Percentiles rank a stretch among this genome's conserved stretches.
Conservation (phyloP, 2,329 filamentous ascomycete species). For the Colletotrichum australisinense region DNA sequence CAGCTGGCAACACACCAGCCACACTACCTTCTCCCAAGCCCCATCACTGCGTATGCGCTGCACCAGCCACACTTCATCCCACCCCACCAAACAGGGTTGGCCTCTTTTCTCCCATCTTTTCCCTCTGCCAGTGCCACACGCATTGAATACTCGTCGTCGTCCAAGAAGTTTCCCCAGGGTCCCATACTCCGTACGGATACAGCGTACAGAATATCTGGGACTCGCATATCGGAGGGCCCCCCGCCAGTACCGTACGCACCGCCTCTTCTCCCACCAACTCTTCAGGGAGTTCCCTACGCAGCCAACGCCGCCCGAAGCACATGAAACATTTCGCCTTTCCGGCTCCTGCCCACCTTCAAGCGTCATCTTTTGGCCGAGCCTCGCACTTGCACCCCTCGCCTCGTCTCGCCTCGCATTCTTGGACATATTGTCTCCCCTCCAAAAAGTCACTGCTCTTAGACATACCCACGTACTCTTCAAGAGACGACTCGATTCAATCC, state of each 20-base stretch:
- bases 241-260: background rate
- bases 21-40: background rate
- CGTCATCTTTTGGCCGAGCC: conserved; percentile 7
- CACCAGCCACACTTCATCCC: conserved; percentile 6
- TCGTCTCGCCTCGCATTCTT: background rate
- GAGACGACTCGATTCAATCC: background rate
- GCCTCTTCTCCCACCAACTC: conserved; percentile 12
- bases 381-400: conserved; percentile 2
- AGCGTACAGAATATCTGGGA: background rate
- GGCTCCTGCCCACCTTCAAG: conserved; percentile 6
- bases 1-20: background rate
- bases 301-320: conserved; percentile 13
- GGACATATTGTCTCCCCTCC: background rate
- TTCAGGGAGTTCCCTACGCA: conserved; percentile 9
- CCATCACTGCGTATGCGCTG: background rate
- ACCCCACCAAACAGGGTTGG: background rate
- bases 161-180: conserved; percentile 13
- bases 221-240: background rate
- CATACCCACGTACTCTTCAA: background rate
- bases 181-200: background rate
- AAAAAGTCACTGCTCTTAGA: background rate
- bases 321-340: conserved; percentile 24
- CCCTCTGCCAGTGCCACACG: background rate
- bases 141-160: background rate
- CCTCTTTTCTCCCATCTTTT: background rate